A percentile compares a stretch with the other conserved stretches of the same genome.
These are phyloP conservation scores for Willaertia magna DNA, from an alignment of 208 protist genomes.

Conservation along the genomic window DNA sequence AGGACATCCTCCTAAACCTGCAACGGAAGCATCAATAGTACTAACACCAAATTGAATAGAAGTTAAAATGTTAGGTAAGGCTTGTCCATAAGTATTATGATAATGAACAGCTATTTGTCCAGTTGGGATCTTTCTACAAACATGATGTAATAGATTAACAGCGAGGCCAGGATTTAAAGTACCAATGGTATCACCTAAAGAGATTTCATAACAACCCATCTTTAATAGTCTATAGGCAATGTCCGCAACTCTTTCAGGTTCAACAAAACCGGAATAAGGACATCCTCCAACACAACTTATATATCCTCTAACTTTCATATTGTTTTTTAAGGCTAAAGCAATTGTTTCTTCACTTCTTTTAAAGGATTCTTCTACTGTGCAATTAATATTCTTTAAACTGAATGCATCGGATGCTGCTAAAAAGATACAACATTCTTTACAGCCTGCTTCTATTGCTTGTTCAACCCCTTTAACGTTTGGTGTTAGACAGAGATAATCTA, in stretches of 20 bases:
- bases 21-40: slow-evolving; percentile 43
- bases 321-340: slow-evolving; percentile 21
- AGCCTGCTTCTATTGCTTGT: slow-evolving; percentile 30
- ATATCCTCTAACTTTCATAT: slow-evolving; percentile 44
- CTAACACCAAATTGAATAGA: slow-evolving; percentile 38
- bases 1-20: slow-evolving; percentile 52
- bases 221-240: slow-evolving; percentile 18
- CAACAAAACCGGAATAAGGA: slow-evolving; percentile 46
- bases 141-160: slow-evolving; percentile 24
- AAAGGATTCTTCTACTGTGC: slow-evolving; percentile 43
- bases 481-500: slow-evolving; percentile 45
- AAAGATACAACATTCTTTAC: slow-evolving; percentile 40
- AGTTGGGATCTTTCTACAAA: slow-evolving; percentile 25
- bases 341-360: slow-evolving; percentile 34
- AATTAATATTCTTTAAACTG: slow-evolving; percentile 48
- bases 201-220: slow-evolving; percentile 66
- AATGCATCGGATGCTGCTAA: slow-evolving; percentile 45
- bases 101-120: slow-evolving; percentile 51
- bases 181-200: slow-evolving; percentile 63
- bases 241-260: slow-evolving; percentile 26
- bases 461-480: slow-evolving; percentile 51
- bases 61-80: slow-evolving; percentile 47
- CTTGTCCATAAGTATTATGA: slow-evolving; percentile 60
- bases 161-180: slow-evolving; percentile 34
- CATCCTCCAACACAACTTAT: slow-evolving; percentile 52